Base-by-base conservation (phyloP, 116 monocot species). In the Phalaenopsis hybrid region DNA sequence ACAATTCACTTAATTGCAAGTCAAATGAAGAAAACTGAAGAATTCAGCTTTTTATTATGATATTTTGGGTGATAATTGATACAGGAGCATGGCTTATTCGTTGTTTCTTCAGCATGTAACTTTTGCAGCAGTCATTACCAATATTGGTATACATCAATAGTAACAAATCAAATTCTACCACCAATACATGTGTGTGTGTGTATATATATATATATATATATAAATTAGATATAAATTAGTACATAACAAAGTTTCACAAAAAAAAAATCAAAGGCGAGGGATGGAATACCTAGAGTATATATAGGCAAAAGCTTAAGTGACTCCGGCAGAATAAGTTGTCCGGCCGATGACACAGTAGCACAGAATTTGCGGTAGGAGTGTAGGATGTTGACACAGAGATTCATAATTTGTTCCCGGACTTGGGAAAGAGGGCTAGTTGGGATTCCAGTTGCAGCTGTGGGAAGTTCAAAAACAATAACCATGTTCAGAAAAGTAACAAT, bases 321-420 rank as follows among this genome's bases (percentile, higher is more conserved):
- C 79, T 99, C 99, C 1, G 99, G 99, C 88, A 99, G 95, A 84
- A 99, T 95, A 52, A 99, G 84, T 81, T 99, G 99, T 41, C 93
- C 99, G 46, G 99, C 85, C 61, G 99, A 93, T 80, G 93, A 95
- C 55, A 95, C 95, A 78, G 99, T 92, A 25, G 99, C 95, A 81
- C 99, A 99, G 81, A 85, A 93, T 87, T 94, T 99, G 51, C 99
- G 92, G 79, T 99, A 99, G 1, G 94, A 85, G 59, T 93, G 93
- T 1, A 99, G 84, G 72, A 95, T 95, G 83, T 83, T 94, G 85
- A 99, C 90, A 83, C 95, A 99, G 31, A 92, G 85, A 74, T 89
- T 99, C 20, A 84, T 92, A 49, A 93, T 84, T 76, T 95, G 93
- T 50, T 99, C 99, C 28, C 91, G 90, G 25, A 94, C 88, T 84